phyloP scores from a whole-genome alignment of 1,284 basidiomycete species.

The Cutaneotrichosporon cavernicola region DNA sequence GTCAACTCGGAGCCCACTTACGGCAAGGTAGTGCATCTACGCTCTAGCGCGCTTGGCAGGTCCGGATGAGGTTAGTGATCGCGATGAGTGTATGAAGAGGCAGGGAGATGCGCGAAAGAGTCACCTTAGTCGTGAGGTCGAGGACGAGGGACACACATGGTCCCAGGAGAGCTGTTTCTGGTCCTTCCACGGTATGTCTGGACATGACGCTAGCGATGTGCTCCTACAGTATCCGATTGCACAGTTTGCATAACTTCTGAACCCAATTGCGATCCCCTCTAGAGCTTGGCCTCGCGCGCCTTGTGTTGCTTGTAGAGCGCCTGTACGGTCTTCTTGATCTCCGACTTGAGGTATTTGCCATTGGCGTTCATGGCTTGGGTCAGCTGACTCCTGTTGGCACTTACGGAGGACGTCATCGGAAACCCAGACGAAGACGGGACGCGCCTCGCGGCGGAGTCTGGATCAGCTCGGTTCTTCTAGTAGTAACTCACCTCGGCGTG shows the following conservation, averaged over 20 bases:
- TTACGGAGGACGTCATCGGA: conserved; percentile 12
- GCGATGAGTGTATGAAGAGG: too few relatives aligned
- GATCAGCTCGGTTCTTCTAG: conserved; percentile 18
- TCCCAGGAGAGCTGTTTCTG: too few relatives aligned
- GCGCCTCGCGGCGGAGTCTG: conserved; percentile 16
- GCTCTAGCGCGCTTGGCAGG: too few relatives aligned
- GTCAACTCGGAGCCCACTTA: too few relatives aligned
- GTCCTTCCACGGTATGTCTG: too few relatives aligned
- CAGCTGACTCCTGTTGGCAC: not conserved
- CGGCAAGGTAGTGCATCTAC: too few relatives aligned
- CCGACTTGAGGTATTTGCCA: conserved; percentile 23
- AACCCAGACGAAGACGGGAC: conserved; percentile 16
- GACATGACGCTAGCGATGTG: too few relatives aligned
- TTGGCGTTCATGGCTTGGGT: conserved; percentile 19
- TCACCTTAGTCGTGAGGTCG: too few relatives aligned
- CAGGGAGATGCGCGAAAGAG: too few relatives aligned
- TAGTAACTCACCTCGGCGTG: not conserved
- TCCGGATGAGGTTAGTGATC: too few relatives aligned
- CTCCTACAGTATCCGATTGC: too few relatives aligned
- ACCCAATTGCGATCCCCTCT: not conserved
- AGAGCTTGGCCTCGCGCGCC: conserved; percentile 20
- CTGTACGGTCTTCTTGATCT: conserved; percentile 26
- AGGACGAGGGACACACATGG: too few relatives aligned
- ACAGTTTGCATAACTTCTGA: not conserved
- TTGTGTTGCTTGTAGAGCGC: conserved; percentile 30